Base-by-base conservation (phyloP, 2,329 filamentous ascomycete genomes). In the Fusarium nygamai region DNA sequence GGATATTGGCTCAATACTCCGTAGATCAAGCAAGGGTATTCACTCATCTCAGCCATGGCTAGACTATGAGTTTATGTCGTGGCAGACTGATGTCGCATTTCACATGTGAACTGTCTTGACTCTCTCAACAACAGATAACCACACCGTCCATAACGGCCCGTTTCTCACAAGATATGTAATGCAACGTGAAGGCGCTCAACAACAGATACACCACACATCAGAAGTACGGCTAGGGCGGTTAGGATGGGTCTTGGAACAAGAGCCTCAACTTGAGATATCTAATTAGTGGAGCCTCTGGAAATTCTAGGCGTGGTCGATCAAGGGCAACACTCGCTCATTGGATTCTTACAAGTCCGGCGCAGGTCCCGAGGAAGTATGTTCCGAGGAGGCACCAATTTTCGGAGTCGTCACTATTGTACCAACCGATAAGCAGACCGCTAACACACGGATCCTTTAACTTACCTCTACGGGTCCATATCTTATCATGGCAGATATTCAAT, bases 331-430 rank as follows among this genome's bases (percentile, higher is more conserved):
- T 39, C 51, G n/a, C 24, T 56, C 34, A 29, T 29, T 41, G 51
- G 36, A n/a, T 33, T 39, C 41, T 53, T 69, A 33, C 31, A 66
- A 53, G 53, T 74, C 72, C 72, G 72, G 60, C 20, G 61, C 34
- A 39, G 34, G 41, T 57, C 58, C 71, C 72, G 72, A 72, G 72
- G 72, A 74, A 69, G 46, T 43, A 53, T 61, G 39, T 61, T 74
- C 72, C 68, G 68, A 74, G 72, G 72, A 73, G 56, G 34, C 27
- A 63, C 54, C 33, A 62, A 48, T 19, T 54, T 57, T 64, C 48
- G 70, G 70, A 73, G 47, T 64, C 67, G 34, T 36, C 31, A 64
- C 46, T 54, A 38, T 38, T 38, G 19, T 38, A 50, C 72, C 46
- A 48, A 11, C 46, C 61, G 71, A 74, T 66, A 60, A 60, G 39